Percentiles rank a stretch among this genome's conserved stretches.
Evolutionary conservation across 2,329 filamentous ascomycete genomes (phyloP).

Genomic region (Echinosphaeria canescens): DNA sequence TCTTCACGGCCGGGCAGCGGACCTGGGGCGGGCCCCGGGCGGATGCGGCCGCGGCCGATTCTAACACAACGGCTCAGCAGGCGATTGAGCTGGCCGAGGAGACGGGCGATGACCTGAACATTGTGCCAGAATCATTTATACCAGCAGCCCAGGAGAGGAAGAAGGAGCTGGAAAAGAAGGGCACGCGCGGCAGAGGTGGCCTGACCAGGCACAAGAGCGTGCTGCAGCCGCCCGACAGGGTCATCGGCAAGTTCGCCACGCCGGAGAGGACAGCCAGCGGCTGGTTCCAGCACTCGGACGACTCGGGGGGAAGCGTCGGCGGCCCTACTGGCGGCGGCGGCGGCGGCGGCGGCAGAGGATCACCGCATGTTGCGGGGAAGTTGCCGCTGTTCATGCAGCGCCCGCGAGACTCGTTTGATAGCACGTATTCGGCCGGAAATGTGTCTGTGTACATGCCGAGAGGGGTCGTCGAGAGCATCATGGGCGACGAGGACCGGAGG

Average conservation of each 20-base stretch:
- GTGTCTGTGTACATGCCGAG: constrained; percentile 45
- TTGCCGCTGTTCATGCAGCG: constrained; percentile 24
- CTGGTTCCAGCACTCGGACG: constrained; percentile 48
- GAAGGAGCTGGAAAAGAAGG: constrained; percentile 9
- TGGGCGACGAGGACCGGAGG: constrained; percentile 55
- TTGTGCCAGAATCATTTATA: constrained; percentile 71
- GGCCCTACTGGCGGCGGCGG: constrained; percentile 1
- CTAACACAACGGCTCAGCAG: constrained; percentile 53
- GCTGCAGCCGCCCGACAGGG: constrained; percentile 48
- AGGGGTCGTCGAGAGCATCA: constrained; percentile 52
- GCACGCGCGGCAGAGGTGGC: constrained; percentile 9
- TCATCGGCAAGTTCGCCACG: constrained; percentile 63
- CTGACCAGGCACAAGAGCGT: constrained; percentile 27
- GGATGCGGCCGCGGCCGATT: constrained; percentile 65
- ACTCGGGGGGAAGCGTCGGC: constrained; percentile 35
- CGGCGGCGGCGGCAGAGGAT: not conserved
- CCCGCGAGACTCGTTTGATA: constrained; percentile 43
- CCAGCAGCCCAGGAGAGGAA: constrained; percentile 23
- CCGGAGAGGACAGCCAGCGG: constrained; percentile 45
- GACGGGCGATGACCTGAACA: constrained; percentile 70
- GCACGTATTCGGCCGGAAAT: constrained; percentile 30
- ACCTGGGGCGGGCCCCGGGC: constrained; percentile 92
- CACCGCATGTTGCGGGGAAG: too few relatives aligned
- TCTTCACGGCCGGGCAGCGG: constrained; percentile 81
- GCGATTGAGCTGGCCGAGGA: constrained; percentile 67